Percentiles rank a stretch among this genome's conserved stretches.
Conservation (phyloP, 495 filamentous ascomycete genomes). For the Talaromyces liani region DNA sequence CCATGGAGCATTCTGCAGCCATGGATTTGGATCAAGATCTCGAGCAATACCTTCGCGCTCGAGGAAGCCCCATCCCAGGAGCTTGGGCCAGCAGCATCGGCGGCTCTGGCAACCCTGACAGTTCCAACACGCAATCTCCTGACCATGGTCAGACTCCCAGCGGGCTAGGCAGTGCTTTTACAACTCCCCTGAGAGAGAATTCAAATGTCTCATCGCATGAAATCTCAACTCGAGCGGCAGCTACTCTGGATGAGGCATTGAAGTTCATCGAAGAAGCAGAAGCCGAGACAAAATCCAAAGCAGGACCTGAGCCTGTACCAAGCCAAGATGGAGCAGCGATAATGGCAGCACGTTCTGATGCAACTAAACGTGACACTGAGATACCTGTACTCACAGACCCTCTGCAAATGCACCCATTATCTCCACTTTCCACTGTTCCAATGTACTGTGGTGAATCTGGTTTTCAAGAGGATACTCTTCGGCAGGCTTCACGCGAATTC, state of each 20-base stretch:
- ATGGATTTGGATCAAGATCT: background rate
- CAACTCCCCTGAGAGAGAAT: background rate
- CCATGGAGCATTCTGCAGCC: background rate
- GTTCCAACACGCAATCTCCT: background rate
- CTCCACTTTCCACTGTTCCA: constrained; percentile 21
- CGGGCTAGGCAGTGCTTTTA: background rate
- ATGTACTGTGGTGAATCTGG: constrained; percentile 14
- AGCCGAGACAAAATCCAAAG: background rate
- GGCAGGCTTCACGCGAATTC: constrained; percentile 1
- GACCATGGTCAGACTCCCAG: background rate
- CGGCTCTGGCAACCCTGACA: background rate
- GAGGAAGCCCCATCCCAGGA: constrained; percentile 4
- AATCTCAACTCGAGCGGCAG: background rate
- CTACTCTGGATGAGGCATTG: background rate
- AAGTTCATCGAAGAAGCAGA: background rate
- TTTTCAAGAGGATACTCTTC: constrained; percentile 4
- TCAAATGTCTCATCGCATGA: background rate
- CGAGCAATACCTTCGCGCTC: constrained; percentile 1
- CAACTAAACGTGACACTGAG: background rate
- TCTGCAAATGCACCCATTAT: constrained; percentile 5
- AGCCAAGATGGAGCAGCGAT: background rate
- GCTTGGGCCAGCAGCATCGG: background rate
- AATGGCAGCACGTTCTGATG: background rate
- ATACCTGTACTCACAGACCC: background rate
- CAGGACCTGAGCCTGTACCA: too few species aligned